Evolutionary conservation across 768 basidiomycete genomes (phyloP), one percentile per base, ranked within the genome.

Genomic region (Asterophora parasitica): DNA sequence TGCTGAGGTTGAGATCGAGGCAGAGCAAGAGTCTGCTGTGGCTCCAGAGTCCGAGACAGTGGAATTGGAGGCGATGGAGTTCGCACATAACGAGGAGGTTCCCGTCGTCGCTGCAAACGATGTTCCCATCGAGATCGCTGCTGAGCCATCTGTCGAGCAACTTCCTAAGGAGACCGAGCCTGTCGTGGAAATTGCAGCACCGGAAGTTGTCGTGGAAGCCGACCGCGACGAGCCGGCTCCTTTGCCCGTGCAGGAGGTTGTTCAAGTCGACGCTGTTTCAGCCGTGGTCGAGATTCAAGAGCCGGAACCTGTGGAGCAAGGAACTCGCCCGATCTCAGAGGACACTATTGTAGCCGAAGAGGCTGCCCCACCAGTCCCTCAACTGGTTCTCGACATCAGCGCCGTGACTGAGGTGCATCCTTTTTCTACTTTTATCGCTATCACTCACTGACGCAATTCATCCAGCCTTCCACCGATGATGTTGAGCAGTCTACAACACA

Each of bases 31-130:
- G 31, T 31, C 36, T 1, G 20, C 28, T 33, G 50, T 9, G 2
- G 26, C 38, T 15, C 43, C 40, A 33, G 35, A 35, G 27, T 17
- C 42, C 3, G 48, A 45, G 36, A 28, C 30, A 11, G 48, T 20
- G 20, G 58, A 57, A 7, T 30, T 46, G 17, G 46, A 51, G 11
- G 51, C 51, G 9, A 52, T 51, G 44, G 48, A 55, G 42, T 51
- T 52, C 28, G 50, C 49, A 16, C 35, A 49, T 30, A 53, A 53
- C 7, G 47, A 55, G 16, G 47, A 49, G 9, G 46, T 33, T 44
- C n/a, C 38, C 16, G 16, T 27, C 16, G 16, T 27, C 13, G 30
- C 19, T 30, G n/a, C 17, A 50, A 34, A 36, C 34, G 44, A 33
- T 7, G 10, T 20, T 31, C 17, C 10, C 19, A 6, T 6, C 23